phyloP scores from a whole-genome alignment of 2,329 filamentous ascomycete species.

The Arthrobotrys sphaeroides region DNA sequence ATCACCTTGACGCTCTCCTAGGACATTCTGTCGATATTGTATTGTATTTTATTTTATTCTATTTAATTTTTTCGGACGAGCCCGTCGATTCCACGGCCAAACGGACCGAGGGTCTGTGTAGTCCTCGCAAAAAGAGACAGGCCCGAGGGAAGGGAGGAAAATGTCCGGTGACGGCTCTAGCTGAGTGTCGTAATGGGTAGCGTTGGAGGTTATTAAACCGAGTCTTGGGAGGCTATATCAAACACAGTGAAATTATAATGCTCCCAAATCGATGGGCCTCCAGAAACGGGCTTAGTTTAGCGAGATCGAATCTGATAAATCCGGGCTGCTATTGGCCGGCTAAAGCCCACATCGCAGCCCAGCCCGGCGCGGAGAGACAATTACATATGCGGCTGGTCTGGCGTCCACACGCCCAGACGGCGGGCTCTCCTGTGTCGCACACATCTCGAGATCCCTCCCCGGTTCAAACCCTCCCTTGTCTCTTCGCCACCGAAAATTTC shows the following conservation, averaged over 20 bases:
- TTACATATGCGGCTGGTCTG: slow-evolving; percentile 29
- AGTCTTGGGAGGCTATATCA: slow-evolving; percentile 9
- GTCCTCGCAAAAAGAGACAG: neutral
- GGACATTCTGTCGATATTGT: neutral
- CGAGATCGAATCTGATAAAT: slow-evolving; percentile 35
- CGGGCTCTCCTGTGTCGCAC: no score
- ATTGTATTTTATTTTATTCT: no score
- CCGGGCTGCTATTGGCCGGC: slow-evolving; percentile 12
- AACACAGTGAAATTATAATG: slow-evolving; percentile 11
- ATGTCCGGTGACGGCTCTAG: neutral
- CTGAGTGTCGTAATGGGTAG: neutral
- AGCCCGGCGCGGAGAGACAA: slow-evolving; percentile 19
- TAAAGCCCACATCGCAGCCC: slow-evolving; percentile 16
- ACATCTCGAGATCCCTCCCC: neutral
- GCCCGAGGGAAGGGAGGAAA: slow-evolving; percentile 7
- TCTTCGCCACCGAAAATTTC: slow-evolving; percentile 7
- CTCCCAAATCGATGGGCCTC: slow-evolving; percentile 9
- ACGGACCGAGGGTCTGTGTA: neutral
- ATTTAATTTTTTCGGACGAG: neutral
- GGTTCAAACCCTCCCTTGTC: neutral
- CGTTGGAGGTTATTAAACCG: slow-evolving; percentile 2
- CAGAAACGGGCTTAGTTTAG: slow-evolving; percentile 21
- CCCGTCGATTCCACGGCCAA: neutral
- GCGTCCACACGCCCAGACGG: no score
- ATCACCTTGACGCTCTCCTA: neutral